Evolutionary conservation across 176 grass and related monocot genomes (phyloP).

Genomic region (Elaeis guineensis): DNA sequence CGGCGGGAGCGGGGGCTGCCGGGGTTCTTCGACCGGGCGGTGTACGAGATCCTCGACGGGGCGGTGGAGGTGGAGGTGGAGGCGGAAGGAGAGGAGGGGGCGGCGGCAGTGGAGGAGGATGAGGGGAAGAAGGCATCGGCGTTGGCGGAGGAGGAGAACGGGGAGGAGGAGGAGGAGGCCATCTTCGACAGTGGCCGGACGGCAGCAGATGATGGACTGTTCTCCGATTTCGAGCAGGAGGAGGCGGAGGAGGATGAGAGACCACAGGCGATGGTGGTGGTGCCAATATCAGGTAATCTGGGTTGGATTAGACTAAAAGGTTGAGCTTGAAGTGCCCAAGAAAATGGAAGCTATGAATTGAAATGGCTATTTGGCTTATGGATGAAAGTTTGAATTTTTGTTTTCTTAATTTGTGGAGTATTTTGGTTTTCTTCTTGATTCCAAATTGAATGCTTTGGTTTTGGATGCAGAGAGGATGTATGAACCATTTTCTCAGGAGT

Average conservation of each 20-base stretch:
- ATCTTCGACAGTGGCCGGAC: slow-evolving; percentile 8
- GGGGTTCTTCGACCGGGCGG: slow-evolving; percentile 42
- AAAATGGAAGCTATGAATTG: too few species aligned
- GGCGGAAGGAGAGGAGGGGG: too few species aligned
- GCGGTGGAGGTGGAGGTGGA: neutral
- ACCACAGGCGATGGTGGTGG: slow-evolving; percentile 28
- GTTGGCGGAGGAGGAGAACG: neutral
- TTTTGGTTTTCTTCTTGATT: neutral
- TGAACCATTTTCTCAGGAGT: slow-evolving; percentile 36
- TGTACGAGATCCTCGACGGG: slow-evolving; percentile 30
- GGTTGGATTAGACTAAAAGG: too few species aligned
- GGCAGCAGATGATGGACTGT: too few species aligned
- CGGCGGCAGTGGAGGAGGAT: too few species aligned
- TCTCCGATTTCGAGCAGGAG: slow-evolving; percentile 12
- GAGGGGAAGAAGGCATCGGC: neutral
- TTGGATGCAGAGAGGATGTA: slow-evolving; percentile 35
- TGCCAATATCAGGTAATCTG: slow-evolving; percentile 50
- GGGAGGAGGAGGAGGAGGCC: neutral
- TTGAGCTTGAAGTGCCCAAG: too few species aligned
- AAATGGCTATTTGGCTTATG: too few species aligned
- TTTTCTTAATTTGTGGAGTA: too few species aligned
- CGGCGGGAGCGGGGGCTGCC: slow-evolving; percentile 40
- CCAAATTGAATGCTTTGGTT: neutral
- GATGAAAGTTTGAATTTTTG: too few species aligned
- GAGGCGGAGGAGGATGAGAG: slow-evolving; percentile 13